A percentile compares a stretch with the other conserved stretches of the same genome.
phyloP scores from a whole-genome alignment of 257 asterid genomes.

The Solanum pimpinellifolium region DNA sequence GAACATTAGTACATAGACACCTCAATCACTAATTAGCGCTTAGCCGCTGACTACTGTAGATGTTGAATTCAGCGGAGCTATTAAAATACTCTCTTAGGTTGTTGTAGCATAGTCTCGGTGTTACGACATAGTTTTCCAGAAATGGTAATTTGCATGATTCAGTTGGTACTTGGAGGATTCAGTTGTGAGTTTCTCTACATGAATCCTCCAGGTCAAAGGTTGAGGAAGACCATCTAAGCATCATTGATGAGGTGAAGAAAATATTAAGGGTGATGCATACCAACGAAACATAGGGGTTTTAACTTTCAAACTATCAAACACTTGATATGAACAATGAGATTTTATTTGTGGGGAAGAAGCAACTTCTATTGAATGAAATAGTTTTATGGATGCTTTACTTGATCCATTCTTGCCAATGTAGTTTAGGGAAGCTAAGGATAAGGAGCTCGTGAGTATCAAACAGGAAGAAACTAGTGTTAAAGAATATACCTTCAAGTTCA shows the following conservation, averaged over 20 bases:
- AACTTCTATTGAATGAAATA: background rate
- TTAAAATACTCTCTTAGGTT: background rate
- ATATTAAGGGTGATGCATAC: background rate
- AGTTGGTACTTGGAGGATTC: background rate
- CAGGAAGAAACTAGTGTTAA: background rate
- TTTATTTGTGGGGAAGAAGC: background rate
- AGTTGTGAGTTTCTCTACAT: background rate
- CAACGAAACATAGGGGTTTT: background rate
- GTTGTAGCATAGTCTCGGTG: background rate
- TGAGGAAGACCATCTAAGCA: background rate
- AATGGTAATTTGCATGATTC: background rate
- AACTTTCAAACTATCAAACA: background rate
- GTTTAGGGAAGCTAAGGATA: background rate
- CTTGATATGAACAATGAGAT: background rate
- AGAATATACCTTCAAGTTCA: background rate
- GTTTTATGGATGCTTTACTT: background rate
- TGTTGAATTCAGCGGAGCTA: background rate
- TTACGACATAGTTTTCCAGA: background rate
- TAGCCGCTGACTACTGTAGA: background rate
- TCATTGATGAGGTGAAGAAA: background rate
- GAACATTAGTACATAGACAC: too few species aligned
- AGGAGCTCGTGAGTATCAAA: background rate
- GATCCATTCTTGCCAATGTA: background rate
- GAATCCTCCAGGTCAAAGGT: background rate
- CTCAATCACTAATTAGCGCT: background rate